Evolutionary conservation across 2,329 filamentous ascomycete species (phyloP).

Genomic region (Thielaviopsis musarum): DNA sequence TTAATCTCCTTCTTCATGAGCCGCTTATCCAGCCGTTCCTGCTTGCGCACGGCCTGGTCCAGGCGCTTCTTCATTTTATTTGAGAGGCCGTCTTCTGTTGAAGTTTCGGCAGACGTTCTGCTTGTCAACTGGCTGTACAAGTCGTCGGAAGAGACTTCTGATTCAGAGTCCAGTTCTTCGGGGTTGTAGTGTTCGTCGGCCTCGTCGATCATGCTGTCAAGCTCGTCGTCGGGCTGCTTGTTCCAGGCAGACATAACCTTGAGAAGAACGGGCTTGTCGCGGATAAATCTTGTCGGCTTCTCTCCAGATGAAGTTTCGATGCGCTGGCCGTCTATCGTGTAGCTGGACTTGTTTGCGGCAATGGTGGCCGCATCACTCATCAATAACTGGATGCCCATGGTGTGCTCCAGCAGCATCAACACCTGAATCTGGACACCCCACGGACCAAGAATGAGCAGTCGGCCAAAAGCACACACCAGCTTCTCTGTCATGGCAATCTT

Average conservation of each 20-base stretch:
- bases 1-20: conserved; percentile 1
- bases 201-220: not conserved
- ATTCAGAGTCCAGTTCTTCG: not conserved
- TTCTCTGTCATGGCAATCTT: conserved; percentile 58
- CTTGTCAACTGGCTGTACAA: not conserved
- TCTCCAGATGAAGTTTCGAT: not conserved
- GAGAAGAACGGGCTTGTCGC: not conserved
- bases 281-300: not conserved
- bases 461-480: conserved; percentile 67
- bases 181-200: not conserved
- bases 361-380: conserved; percentile 19
- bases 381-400: conserved; percentile 54
- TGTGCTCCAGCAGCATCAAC: conserved; percentile 61
- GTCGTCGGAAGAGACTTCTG: not conserved
- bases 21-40: not conserved
- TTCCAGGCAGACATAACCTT: not conserved
- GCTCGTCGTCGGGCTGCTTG: not conserved
- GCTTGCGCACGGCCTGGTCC: conserved; percentile 4
- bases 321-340: not conserved
- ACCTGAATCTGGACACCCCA: conserved; percentile 52
- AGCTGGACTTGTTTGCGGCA: not conserved
- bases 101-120: not conserved
- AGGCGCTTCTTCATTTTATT: conserved; percentile 1
- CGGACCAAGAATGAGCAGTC: conserved; percentile 51
- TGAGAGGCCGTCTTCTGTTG: not conserved